Percentiles rank a stretch among this genome's conserved stretches.
These are phyloP conservation scores for Talaromyces stipitatus DNA, from an alignment of 495 filamentous ascomycete genomes.

Conservation along the genomic window DNA sequence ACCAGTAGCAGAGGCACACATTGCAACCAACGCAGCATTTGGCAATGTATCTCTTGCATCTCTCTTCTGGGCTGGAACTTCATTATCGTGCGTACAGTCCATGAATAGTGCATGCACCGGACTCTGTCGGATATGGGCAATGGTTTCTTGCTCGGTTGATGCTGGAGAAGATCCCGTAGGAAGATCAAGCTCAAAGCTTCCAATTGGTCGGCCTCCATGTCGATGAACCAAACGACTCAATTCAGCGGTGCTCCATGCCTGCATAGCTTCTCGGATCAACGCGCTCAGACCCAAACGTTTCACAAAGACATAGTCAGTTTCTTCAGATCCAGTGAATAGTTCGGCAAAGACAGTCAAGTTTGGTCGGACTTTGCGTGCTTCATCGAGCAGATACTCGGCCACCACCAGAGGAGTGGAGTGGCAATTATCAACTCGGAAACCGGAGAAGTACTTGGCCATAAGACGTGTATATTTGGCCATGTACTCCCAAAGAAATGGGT, in stretches of 20 bases:
- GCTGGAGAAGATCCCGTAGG: constrained; percentile 31
- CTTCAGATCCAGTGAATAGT: constrained; percentile 92
- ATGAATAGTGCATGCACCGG: constrained; percentile 94
- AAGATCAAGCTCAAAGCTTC: constrained; percentile 83
- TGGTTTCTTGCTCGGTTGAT: constrained; percentile 42
- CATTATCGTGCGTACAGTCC: constrained; percentile 99
- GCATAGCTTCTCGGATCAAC: constrained; percentile 95
- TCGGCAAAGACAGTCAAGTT: constrained; percentile 91
- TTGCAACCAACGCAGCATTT: constrained; percentile 88
- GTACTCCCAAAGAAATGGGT: constrained; percentile 88
- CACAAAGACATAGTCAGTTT: constrained; percentile 92
- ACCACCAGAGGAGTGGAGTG: constrained; percentile 94
- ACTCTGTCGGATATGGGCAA: constrained; percentile 67
- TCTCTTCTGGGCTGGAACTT: constrained; percentile 89
- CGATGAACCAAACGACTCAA: constrained; percentile 87
- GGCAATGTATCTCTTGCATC: constrained; percentile 91
- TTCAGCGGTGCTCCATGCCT: constrained; percentile 92
- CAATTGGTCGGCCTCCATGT: constrained; percentile 89
- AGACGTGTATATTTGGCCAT: constrained; percentile 89
- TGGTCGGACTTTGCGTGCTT: constrained; percentile 80
- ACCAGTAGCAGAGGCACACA: constrained; percentile 90
- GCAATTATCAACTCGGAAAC: constrained; percentile 97
- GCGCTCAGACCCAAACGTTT: constrained; percentile 84
- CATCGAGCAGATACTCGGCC: constrained; percentile 87
- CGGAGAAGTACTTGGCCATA: constrained; percentile 92